Base-by-base conservation (phyloP, 176 grass and related monocot species). In the Cenchrus fungigraminus region DNA sequence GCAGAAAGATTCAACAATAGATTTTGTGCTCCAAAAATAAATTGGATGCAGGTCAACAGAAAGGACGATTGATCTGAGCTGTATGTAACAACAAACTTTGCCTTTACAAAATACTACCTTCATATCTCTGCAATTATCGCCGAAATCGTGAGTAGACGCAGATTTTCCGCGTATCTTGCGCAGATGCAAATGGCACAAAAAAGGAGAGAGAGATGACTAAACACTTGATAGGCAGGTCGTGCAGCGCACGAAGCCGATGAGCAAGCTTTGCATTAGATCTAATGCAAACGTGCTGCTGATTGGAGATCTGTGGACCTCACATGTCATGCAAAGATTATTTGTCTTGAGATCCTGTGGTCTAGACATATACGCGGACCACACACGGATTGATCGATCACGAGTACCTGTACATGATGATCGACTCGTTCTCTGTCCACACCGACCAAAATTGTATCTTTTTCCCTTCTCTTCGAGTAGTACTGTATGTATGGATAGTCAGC, bases 41-140 rank as follows among this genome's bases (percentile, higher is more conserved):
- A 15, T 45, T 8, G 16, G 2, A 3, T 83, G 65, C 5, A 32
- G 31, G 75, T 79, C 68, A 79, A 67, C 31, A 51, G 8, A 58
- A 67, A 50, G 70, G 59, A 74, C 19, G 28, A 29, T 61, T 74
- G 34, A 50, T 40, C 50, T 84, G 82, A 85, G 82, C 72, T 82
- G 86, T 70, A 80, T 60, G 77, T 76, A 80, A 75, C 69, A 75
- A 75, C 76, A 85, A 89, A 80, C 52, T 12, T 61, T 9, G 52
- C 29, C 76, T 82, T 82, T 81, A 54, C 49, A 68, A 78, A 55
- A 58, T 64, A 9, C 32, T 31, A n/a, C n/a, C 22, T 74, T 31
- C 28, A 6, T 34, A 37, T 62, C 28, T 62, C 28, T 61, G 19
- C 20, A 56, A 66, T 80, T 28, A 9, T 74, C 10, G 49, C 14